Evolutionary conservation across 345 rosid species (phyloP), one percentile per base, ranked within the genome.

Genomic region (Trapa bicornis): DNA sequence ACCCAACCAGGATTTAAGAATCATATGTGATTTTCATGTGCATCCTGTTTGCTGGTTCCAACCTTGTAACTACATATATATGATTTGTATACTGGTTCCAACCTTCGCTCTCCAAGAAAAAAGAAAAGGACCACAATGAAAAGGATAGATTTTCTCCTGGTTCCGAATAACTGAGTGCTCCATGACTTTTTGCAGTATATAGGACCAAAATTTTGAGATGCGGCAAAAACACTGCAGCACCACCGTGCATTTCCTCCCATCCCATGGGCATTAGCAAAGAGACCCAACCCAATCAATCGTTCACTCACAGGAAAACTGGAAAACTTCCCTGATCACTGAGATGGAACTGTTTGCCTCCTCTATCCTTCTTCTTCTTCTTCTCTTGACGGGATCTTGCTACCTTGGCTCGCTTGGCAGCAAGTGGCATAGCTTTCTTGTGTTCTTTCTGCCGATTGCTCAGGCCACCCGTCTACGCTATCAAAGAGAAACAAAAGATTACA

Each of bases 361-460:
- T 73, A 22, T 54, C 63, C 75, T 87, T 87, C 75, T 45, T 84
- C 68, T 45, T 84, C 68, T 38, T 82, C 80, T 82, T 91, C 64
- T 70, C 69, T 71, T 77, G 80, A 36, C 78, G 87, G 70, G 86
- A 71, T 74, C 75, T 82, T 17, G 76, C 77, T 2, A 79, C 84
- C 76, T 83, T 87, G 39, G 85, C 81, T 74, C 85, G 86, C 70
- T 81, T 80, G 1, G 99, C 97, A 70, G 96, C 96, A 1, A 76
- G 70, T 56, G 96, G 97, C 96, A 94, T 87, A 39, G 62, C 62
- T 86, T 94, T 94, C 73, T 77, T 86, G 79, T 83, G 99, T 65
- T 91, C 91, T 77, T 94, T 94, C 79, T 94, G 96, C 62, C 76
- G 76, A 75, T 94, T 91, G 85, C 89, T 89, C 62, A 54, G 32